Conservation (phyloP, 2,329 filamentous ascomycete species). For the Xylariaceae sp. region DNA sequence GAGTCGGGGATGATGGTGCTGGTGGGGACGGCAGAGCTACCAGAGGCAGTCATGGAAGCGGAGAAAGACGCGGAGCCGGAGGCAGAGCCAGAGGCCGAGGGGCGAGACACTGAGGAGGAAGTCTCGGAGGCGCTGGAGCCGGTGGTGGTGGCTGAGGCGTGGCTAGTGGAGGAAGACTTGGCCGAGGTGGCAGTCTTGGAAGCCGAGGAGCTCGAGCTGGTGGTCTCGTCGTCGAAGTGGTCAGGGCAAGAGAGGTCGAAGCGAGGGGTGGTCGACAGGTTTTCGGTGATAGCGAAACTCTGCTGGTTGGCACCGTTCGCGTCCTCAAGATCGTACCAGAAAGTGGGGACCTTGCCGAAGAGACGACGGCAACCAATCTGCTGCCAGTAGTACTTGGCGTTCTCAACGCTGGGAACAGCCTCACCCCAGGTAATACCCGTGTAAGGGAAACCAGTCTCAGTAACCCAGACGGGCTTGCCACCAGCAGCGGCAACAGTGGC, state of each 20-base stretch:
- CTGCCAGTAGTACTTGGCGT: constrained; percentile 38
- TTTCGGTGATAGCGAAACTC: constrained; percentile 22
- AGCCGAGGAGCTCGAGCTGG: constrained; percentile 15
- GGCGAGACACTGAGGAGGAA: background rate
- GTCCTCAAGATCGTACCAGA: constrained; percentile 34
- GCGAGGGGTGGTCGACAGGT: constrained; percentile 19
- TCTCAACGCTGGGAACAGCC: constrained; percentile 44
- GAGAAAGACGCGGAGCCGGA: background rate
- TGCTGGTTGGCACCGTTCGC: constrained; percentile 28
- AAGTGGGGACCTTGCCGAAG: constrained; percentile 28
- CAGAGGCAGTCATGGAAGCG: background rate
- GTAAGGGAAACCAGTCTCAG: constrained; percentile 53
- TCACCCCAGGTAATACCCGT: constrained; percentile 40
- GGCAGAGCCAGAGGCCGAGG: background rate
- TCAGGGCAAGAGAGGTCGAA: constrained; percentile 23
- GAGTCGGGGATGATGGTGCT: background rate
- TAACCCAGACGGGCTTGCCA: constrained; percentile 54
- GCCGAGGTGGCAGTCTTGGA: constrained; percentile 1
- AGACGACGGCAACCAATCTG: constrained; percentile 30
- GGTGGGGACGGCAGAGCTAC: constrained; percentile 5
- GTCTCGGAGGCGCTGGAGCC: background rate
- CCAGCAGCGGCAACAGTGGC: constrained; percentile 49
- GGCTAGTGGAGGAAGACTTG: constrained; percentile 1
- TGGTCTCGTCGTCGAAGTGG: constrained; percentile 6
- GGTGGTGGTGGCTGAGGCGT: constrained; percentile 7